Evolutionary conservation across 208 protist genomes (phyloP).

Genomic region (Acanthamoeba lenticulata): DNA sequence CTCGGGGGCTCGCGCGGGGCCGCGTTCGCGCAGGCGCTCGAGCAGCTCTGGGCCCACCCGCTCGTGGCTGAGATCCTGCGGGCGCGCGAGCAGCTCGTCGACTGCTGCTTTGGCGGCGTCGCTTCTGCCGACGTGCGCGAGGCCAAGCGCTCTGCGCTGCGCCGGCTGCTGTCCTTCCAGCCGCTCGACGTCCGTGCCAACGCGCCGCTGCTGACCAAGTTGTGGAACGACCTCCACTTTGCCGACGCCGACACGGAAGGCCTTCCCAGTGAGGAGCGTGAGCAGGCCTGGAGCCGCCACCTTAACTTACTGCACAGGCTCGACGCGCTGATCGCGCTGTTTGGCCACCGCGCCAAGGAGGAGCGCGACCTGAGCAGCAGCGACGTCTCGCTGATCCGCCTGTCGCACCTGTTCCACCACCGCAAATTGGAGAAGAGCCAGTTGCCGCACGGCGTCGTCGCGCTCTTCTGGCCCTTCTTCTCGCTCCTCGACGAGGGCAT

Average conservation of each 20-base stretch:
- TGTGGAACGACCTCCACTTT: slow-evolving; percentile 47
- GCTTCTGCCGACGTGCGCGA: neutral
- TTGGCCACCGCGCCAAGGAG: neutral
- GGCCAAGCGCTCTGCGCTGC: neutral
- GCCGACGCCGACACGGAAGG: neutral
- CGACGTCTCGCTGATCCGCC: neutral
- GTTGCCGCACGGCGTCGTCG: neutral
- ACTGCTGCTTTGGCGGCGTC: neutral
- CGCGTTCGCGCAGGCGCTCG: neutral
- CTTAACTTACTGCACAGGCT: slow-evolving; percentile 29
- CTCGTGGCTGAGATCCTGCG: neutral
- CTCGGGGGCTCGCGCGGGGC: neutral
- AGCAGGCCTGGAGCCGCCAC: slow-evolving; percentile 1
- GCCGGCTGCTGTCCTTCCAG: slow-evolving; percentile 20
- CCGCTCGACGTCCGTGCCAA: slow-evolving; percentile 47
- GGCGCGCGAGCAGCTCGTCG: neutral
- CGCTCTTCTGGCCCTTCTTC: slow-evolving; percentile 34
- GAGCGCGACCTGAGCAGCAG: neutral
- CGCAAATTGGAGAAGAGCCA: slow-evolving; percentile 9
- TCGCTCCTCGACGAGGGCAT: neutral
- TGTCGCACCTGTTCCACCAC: slow-evolving; percentile 63
- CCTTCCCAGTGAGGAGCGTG: neutral
- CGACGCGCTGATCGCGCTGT: neutral
- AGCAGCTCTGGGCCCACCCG: slow-evolving; percentile 2
- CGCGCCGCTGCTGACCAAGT: neutral